Evolutionary conservation across 2,329 filamentous ascomycete species (phyloP).

Genomic region (Ophioceras dolichostomum): DNA sequence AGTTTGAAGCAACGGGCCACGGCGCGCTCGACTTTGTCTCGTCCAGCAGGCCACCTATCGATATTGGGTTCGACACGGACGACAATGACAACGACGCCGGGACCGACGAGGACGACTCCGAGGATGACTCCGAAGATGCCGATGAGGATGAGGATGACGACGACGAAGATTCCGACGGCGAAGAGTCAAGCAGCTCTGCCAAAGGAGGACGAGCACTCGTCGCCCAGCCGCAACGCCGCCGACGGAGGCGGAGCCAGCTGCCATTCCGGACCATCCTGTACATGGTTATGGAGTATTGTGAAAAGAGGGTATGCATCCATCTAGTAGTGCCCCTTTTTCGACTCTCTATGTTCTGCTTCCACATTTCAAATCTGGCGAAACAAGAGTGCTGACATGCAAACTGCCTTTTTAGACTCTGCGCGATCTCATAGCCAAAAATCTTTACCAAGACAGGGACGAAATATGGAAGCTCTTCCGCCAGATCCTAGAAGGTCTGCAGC

Average conservation of each 20-base stretch:
- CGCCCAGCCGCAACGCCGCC: slow-evolving; percentile 6
- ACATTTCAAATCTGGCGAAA: background rate
- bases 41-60: slow-evolving; percentile 64
- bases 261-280: slow-evolving; percentile 67
- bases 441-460: slow-evolving; percentile 64
- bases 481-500: slow-evolving; percentile 75
- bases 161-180: slow-evolving; percentile 8
- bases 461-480: slow-evolving; percentile 88
- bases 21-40: slow-evolving; percentile 89
- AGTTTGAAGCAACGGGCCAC: slow-evolving; percentile 60
- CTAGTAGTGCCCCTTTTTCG: background rate
- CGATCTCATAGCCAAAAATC: slow-evolving; percentile 67
- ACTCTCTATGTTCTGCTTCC: slow-evolving; percentile 1
- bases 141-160: slow-evolving; percentile 8
- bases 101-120: slow-evolving; percentile 21
- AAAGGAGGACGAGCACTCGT: background rate
- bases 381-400: slow-evolving; percentile 4
- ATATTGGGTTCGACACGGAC: slow-evolving; percentile 54
- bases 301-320: slow-evolving; percentile 54
- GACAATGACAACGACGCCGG: slow-evolving; percentile 23
- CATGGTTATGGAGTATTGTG: slow-evolving; percentile 98
- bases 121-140: slow-evolving; percentile 26
- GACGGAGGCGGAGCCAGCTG: slow-evolving; percentile 26
- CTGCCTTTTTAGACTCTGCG: slow-evolving; percentile 53
- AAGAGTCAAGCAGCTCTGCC: slow-evolving; percentile 2